Base-by-base conservation (phyloP, 805 yeast genomes). In the Grigorovia transvaalensis region DNA sequence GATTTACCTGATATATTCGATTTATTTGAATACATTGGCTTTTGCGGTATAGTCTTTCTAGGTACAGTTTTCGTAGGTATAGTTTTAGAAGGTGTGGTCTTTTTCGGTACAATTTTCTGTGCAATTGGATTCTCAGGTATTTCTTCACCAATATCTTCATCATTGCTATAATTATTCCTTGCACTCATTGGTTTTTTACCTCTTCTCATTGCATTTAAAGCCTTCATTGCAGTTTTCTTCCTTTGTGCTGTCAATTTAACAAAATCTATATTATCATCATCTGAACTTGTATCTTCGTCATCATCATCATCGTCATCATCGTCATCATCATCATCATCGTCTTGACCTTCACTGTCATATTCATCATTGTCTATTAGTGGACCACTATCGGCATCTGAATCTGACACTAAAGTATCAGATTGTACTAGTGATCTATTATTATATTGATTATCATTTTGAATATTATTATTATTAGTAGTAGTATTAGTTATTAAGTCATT, bases 221-320 rank as follows among this genome's bases (percentile, higher is more conserved):
- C 78, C 55, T 77, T 76, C 73, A 78, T 69, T 1, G 81, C 74
- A 54, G 70, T 74, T 42, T 79, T 79, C 67, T 84, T 80, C 55
- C 81, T 73, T 63, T 83, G 84, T 9, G 84, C 85, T 40, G 86
- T 85, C 54, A 85, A 67, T 63, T 78, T 79, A 15, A 85, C 86
- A 63, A 82, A 84, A 67, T 85, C 91, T 2, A 84, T 80, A 57
- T 80, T 81, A 41, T 81, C 81, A 57, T 81, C 88, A 58, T 79
- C 84, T 0, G 84, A 79, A 11, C 82, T 77, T 11, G 77, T 71
- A 33, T 66, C 73, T 41, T 73, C 71, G 19, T 73, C 74, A 40
- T 67, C 72, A 17, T 66, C 74, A 18, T 67, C 73, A 11, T 66
- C 72, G 9, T 61, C 68, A 9, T 62, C 72, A 15, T 59, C 68